phyloP scores from a whole-genome alignment of 1,284 basidiomycete genomes.

The Rugosomyces carneus region DNA sequence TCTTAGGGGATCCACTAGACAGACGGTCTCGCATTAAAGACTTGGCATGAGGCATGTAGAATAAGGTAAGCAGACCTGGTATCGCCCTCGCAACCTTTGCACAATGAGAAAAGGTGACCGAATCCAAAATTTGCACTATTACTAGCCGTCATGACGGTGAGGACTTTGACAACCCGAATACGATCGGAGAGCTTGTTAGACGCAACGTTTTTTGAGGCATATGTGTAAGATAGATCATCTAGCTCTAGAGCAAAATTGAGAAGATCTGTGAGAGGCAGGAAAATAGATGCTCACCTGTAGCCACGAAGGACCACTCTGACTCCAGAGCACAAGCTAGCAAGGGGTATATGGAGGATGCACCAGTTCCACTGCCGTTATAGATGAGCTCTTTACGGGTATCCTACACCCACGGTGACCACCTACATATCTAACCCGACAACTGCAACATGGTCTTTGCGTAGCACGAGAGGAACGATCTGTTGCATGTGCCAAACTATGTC shows the following conservation, averaged over 20 bases:
- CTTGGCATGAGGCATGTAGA: no score
- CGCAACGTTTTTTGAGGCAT: conserved; percentile 12
- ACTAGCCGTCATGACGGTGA: neutral
- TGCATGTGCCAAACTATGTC: conserved; percentile 39
- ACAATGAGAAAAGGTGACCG: conserved; percentile 7
- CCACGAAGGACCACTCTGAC: conserved; percentile 53
- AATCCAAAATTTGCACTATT: conserved; percentile 9
- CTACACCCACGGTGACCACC: conserved; percentile 11
- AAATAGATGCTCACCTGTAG: conserved; percentile 51
- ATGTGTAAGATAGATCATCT: conserved; percentile 10
- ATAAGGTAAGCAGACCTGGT: no score
- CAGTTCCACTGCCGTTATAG: conserved; percentile 70
- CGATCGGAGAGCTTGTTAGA: conserved; percentile 11
- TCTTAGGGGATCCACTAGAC: no score
- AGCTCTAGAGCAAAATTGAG: conserved; percentile 10
- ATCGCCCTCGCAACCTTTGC: neutral
- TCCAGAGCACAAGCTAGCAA: conserved; percentile 63
- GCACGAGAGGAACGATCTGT: neutral
- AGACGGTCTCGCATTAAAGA: no score
- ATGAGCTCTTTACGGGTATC: neutral
- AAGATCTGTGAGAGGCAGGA: neutral
- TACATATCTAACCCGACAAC: conserved; percentile 53
- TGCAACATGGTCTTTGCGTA: neutral
- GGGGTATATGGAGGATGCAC: conserved; percentile 87
- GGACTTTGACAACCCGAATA: conserved; percentile 13